These are phyloP conservation scores for Spiraea crenata DNA, from an alignment of 331 rosid species.

Conservation along the genomic window DNA sequence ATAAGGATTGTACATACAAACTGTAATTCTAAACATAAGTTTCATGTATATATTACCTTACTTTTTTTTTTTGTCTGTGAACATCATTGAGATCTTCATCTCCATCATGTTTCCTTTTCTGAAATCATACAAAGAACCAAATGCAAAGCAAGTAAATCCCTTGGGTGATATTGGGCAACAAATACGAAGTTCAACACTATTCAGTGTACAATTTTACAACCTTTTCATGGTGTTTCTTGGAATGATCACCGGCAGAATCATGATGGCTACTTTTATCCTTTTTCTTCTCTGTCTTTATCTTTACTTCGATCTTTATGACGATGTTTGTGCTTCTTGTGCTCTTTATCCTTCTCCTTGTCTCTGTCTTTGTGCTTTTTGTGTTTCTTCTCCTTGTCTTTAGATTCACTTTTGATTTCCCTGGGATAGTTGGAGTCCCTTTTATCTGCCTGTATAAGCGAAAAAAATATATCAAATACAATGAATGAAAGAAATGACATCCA, in stretches of 20 bases:
- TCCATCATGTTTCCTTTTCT: conserved; percentile 99
- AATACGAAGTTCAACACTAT: background rate
- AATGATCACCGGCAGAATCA: conserved; percentile 79
- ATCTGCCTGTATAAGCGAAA: conserved; percentile 54
- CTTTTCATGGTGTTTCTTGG: conserved; percentile 95
- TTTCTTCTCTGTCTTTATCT: conserved; percentile 90
- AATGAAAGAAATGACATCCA: background rate
- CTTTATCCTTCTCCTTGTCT: conserved; percentile 87
- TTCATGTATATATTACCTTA: conserved; percentile 67
- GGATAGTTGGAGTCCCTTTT: conserved; percentile 75
- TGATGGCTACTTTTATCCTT: conserved; percentile 85
- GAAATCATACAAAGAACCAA: conserved; percentile 33
- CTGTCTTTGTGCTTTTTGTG: conserved; percentile 82
- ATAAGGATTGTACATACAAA: too few relatives aligned
- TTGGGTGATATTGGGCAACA: background rate
- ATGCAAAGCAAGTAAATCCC: conserved; percentile 9
- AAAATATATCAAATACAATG: background rate
- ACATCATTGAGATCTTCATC: conserved; percentile 82
- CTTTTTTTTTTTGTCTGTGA: conserved; percentile 96
- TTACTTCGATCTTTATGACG: conserved; percentile 81
- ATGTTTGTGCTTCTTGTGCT: conserved; percentile 91
- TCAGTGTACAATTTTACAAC: conserved; percentile 40
- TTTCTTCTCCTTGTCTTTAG: conserved; percentile 91
- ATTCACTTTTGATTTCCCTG: conserved; percentile 75
- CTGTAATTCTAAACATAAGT: background rate